Base-by-base conservation (phyloP, 2,329 filamentous ascomycete species). In the Ciborinia camelliae region DNA sequence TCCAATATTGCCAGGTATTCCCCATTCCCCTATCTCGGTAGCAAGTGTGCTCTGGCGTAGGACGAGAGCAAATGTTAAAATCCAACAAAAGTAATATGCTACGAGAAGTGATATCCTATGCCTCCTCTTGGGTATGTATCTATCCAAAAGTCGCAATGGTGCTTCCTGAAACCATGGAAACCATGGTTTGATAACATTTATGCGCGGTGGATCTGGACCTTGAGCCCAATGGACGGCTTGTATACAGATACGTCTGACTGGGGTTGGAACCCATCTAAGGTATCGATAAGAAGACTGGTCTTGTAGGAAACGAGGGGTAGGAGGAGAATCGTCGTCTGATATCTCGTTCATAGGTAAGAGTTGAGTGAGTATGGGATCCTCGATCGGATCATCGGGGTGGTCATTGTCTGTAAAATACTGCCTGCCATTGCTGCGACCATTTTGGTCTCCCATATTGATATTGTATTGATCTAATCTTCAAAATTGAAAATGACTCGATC, bases 61-160 rank as follows among this genome's bases (percentile, higher is more conserved):
- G 30, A 94, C 84, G 50, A 92, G 74, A 28, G 84, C 81, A 75
- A 93, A 94, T 0, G 84, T 82, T 58, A 90, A 74, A 20, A 91
- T 76, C 91, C 90, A 95, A 59, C 84, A 76, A 37, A 83, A 81
- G 57, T 90, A 84, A 68, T 87, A 89, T 43, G 80, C 76, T 51
- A 86, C 75, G 58, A 90, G 78, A 7, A 90, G 78, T 70, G 79
- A 79, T n/a, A 84, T 74, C 48, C 86, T 84, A 61, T 89, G 86
- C 68, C 78, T 83, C 67, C 77, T 77, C 65, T 82, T 82, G 0
- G 88, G 87, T 2, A 90, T 77, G 69, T 85, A 83, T 62, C 79
- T 82, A 68, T 91, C 84, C 65, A 92, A 74, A 50, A 91, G 76
- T 52, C 78, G 77, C 66, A 90, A 78, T 1, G 90, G 91, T 39